Percentiles rank a stretch among this genome's conserved stretches.
These are phyloP conservation scores for Gyrodon lividus DNA, from an alignment of 768 basidiomycete genomes.

Conservation along the genomic window DNA sequence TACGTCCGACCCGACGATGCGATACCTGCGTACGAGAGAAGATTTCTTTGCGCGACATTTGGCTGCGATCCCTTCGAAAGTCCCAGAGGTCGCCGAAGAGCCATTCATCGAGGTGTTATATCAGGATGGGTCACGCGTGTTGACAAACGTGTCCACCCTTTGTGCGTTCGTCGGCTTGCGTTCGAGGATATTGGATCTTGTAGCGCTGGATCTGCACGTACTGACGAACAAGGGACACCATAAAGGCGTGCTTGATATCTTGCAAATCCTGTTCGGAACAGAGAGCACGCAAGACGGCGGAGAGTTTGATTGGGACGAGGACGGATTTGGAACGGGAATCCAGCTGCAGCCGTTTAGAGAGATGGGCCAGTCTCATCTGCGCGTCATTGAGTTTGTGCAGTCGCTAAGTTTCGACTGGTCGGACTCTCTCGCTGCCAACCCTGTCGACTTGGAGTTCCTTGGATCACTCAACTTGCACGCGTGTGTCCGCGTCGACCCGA, in stretches of 20 bases:
- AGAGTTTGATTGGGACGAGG: slow-evolving; percentile 42
- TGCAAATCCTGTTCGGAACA: slow-evolving; percentile 80
- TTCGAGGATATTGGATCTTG: slow-evolving; percentile 81
- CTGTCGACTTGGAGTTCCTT: slow-evolving; percentile 63
- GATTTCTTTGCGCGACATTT: slow-evolving; percentile 89
- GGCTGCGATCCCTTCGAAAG: slow-evolving; percentile 66
- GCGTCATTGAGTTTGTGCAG: slow-evolving; percentile 86
- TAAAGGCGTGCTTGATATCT: slow-evolving; percentile 69
- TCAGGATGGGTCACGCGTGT: slow-evolving; percentile 64
- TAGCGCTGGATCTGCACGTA: slow-evolving; percentile 85
- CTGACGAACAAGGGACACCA: slow-evolving; percentile 75
- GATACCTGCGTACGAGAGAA: slow-evolving; percentile 84
- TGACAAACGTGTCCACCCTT: slow-evolving; percentile 65
- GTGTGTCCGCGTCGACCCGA: slow-evolving; percentile 64
- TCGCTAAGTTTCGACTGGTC: slow-evolving; percentile 88
- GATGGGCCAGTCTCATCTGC: slow-evolving; percentile 77
- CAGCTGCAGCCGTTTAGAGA: slow-evolving; percentile 61
- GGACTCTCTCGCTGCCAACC: slow-evolving; percentile 62
- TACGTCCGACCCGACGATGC: slow-evolving; percentile 77
- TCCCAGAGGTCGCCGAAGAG: slow-evolving; percentile 48
- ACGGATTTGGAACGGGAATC: slow-evolving; percentile 21
- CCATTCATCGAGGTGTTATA: slow-evolving; percentile 62
- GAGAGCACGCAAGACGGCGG: slow-evolving; percentile 47
- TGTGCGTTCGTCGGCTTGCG: slow-evolving; percentile 79
- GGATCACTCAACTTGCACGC: slow-evolving; percentile 63